phyloP scores from a whole-genome alignment of 2,329 filamentous ascomycete genomes.

The Epichloe sibirici region DNA sequence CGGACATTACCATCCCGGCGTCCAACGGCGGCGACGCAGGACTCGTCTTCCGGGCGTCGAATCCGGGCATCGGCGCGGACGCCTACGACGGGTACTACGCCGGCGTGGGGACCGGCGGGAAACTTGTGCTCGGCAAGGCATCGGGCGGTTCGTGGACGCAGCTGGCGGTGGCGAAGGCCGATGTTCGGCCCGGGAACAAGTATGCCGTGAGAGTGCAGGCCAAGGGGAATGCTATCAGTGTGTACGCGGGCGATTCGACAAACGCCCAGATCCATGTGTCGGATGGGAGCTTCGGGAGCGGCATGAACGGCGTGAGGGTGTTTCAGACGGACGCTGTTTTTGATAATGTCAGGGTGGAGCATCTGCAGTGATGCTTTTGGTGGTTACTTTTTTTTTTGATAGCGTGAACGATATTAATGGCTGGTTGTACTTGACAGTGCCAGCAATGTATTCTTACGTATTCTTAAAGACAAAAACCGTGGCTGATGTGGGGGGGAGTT shows the following conservation, averaged over 20 bases:
- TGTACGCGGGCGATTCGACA: slow-evolving; percentile 8
- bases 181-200: slow-evolving; percentile 2
- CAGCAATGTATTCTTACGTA: too few species aligned
- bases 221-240: slow-evolving; percentile 5
- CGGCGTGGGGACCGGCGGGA: slow-evolving; percentile 15
- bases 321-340: slow-evolving; percentile 10
- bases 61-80: slow-evolving; percentile 6
- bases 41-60: slow-evolving; percentile 23
- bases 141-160: slow-evolving; percentile 5
- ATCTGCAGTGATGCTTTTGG: neutral
- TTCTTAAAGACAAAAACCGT: too few species aligned
- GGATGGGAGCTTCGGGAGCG: slow-evolving; percentile 7
- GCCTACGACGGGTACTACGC: slow-evolving; percentile 18
- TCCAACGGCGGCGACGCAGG: slow-evolving; percentile 16
- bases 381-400: neutral
- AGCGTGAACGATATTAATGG: too few species aligned
- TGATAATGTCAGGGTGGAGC: slow-evolving; percentile 10
- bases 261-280: slow-evolving; percentile 5
- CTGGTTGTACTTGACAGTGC: too few species aligned
- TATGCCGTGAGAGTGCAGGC: slow-evolving; percentile 8
- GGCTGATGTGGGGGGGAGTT: too few species aligned
- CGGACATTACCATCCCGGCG: slow-evolving; percentile 12
- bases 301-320: slow-evolving; percentile 11
- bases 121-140: slow-evolving; percentile 13
- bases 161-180: slow-evolving; percentile 4